A percentile compares a stretch with the other conserved stretches of the same genome.
phyloP scores from a whole-genome alignment of 2,329 filamentous ascomycete species.

The Penicillium rolfsii region DNA sequence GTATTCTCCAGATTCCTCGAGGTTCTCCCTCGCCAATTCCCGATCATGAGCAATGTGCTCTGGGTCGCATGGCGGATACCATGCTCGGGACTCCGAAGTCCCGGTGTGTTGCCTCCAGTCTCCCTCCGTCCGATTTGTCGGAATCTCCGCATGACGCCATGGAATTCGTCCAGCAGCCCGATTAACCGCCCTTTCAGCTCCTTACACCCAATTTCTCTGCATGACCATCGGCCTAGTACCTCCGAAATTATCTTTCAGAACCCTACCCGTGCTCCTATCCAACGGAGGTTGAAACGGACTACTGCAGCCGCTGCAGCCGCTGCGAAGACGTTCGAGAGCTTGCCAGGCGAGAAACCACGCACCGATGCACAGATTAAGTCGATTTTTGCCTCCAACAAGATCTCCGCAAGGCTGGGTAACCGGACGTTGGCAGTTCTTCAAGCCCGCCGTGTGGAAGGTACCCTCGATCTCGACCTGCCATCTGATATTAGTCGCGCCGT shows the following conservation, averaged over 20 bases:
- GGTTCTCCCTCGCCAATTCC: constrained; percentile 17
- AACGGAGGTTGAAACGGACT: constrained; percentile 29
- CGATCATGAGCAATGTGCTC: constrained; percentile 49
- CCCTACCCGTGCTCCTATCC: constrained; percentile 9
- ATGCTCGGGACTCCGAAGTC: constrained; percentile 41
- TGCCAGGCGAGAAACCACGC: constrained; percentile 35
- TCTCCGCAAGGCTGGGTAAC: constrained; percentile 41
- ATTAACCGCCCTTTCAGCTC: constrained; percentile 20
- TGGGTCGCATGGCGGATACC: constrained; percentile 47
- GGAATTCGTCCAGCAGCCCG: constrained; percentile 20
- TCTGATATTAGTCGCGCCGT: constrained; percentile 41
- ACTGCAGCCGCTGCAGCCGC: constrained; percentile 18
- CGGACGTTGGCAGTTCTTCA: constrained; percentile 47
- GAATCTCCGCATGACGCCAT: constrained; percentile 31
- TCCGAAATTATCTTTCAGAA: background rate
- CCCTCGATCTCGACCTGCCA: constrained; percentile 50
- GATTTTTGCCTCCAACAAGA: constrained; percentile 40
- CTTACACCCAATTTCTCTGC: constrained; percentile 2
- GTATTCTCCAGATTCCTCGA: background rate
- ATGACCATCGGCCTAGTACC: background rate
- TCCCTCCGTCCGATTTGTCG: constrained; percentile 26
- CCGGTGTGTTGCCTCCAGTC: constrained; percentile 27
- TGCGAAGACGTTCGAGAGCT: constrained; percentile 14
- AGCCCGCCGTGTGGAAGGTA: constrained; percentile 49
- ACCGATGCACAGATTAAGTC: constrained; percentile 38